Conservation (phyloP, 129 eudicot species). For the Mikania micrantha region DNA sequence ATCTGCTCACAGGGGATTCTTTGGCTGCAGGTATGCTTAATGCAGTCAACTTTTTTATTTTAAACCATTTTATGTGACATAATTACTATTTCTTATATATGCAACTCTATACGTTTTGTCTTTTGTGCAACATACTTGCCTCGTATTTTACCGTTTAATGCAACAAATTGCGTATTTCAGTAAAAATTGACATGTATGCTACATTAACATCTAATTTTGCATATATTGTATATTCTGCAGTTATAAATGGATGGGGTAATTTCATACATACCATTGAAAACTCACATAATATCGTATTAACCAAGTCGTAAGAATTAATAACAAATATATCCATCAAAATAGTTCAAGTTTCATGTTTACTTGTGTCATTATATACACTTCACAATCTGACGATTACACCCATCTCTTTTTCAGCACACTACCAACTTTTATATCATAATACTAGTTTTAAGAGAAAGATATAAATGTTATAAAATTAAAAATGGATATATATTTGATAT, state of each 20-base stretch:
- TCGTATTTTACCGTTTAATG: neutral
- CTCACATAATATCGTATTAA: neutral
- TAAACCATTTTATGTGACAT: neutral
- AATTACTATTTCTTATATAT: neutral
- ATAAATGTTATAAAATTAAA: neutral
- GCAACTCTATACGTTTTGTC: neutral
- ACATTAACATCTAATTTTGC: too few relatives aligned
- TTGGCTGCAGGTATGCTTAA: constrained; percentile 73
- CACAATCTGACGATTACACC: neutral
- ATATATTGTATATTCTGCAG: too few relatives aligned
- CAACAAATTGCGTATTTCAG: neutral
- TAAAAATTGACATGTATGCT: neutral
- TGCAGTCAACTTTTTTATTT: neutral
- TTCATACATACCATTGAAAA: neutral
- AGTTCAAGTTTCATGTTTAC: neutral
- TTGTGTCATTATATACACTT: neutral
- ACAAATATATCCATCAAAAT: neutral
- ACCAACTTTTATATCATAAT: neutral
- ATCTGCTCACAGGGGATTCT: constrained; percentile 93
- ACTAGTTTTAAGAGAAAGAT: neutral
- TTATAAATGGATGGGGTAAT: neutral
- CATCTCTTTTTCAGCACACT: neutral
- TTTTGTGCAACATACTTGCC: neutral
- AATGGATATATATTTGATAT: neutral
- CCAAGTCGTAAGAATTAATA: neutral